Base-by-base conservation (phyloP, 139 green algal genomes). In the Trebouxia sp. region DNA sequence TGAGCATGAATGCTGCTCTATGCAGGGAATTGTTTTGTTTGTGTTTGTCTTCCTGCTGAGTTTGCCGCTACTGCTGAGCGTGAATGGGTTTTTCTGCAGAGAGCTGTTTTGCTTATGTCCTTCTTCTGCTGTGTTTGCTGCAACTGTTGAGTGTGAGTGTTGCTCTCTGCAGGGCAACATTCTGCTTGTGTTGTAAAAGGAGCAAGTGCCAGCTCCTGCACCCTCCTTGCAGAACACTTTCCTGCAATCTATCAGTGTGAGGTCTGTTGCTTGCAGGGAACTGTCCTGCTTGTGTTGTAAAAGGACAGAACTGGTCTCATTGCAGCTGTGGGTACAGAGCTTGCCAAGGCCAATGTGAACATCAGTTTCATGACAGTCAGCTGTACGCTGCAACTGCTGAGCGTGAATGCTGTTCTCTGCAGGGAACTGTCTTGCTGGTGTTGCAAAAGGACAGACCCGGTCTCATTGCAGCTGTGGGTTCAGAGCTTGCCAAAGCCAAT, bases 341-440 rank as follows among this genome's bases (percentile, higher is more conserved):
- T 98, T 30, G 89, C 87, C 47, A 78, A 89, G 42, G 86, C 86
- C 65, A 82, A 90, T 42, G 79, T 98, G 81, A 98, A 98, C 92
- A 94, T 98, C 81, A 93, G 83, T 69, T 98, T 94, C 93, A 98
- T 98, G 95, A 97, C 88, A n/a, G 96, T 96, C 56, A 80, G 47
- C 0, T 81, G 84, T 6, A 76, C 47, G n/a, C n/a, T n/a, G n/a
- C n/a, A n/a, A n/a, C n/a, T n/a, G n/a, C n/a, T 1, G 11, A 26
- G 26, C 28, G 24, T 76, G 50, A 43, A 32, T 14, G 6, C 14
- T 53, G 41, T 76, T 20, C 24, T n/a, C 30, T 89, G 77, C 83
- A 93, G 80, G 94, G 94, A 38, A 90, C 87, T 26, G 78, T 98
- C 30, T 62, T 97, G 79, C 84, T 98, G 53, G 89, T 88, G 20